Evolutionary conservation across 495 filamentous ascomycete genomes (phyloP).

Genomic region (Penicillium lagena): DNA sequence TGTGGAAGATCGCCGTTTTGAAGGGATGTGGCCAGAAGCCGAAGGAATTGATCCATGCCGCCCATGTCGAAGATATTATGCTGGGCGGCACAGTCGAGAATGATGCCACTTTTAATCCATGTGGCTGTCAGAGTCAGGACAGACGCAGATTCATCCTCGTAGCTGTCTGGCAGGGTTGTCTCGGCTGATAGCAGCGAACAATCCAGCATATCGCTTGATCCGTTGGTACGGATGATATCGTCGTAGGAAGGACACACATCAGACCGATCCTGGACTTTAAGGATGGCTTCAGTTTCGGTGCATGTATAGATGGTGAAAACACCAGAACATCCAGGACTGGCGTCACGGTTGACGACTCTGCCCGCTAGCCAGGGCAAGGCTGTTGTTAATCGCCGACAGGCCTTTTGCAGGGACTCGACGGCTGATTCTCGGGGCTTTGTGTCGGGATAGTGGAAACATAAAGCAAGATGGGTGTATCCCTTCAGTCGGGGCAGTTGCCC

Average conservation of each 20-base stretch:
- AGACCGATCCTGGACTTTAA: slow-evolving; percentile 20
- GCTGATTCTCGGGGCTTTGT: slow-evolving; percentile 6
- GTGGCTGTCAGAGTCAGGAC: slow-evolving; percentile 26
- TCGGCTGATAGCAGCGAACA: slow-evolving; percentile 12
- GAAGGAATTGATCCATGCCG: slow-evolving; percentile 27
- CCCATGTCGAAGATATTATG: slow-evolving; percentile 38
- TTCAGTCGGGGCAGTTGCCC: slow-evolving; percentile 36
- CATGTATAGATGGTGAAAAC: slow-evolving; percentile 14
- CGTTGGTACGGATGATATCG: slow-evolving; percentile 12
- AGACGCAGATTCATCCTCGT: slow-evolving; percentile 20
- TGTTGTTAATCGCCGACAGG: slow-evolving; percentile 14
- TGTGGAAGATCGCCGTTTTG: slow-evolving; percentile 12
- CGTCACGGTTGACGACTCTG: slow-evolving; percentile 20
- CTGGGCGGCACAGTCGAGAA: slow-evolving; percentile 25
- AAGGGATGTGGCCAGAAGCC: slow-evolving; percentile 25
- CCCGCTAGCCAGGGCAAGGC: slow-evolving; percentile 27
- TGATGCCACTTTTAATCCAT: slow-evolving; percentile 27
- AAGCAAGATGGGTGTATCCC: slow-evolving; percentile 29
- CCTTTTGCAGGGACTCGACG: slow-evolving; percentile 15
- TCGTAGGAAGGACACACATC: slow-evolving; percentile 13
- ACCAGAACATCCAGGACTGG: slow-evolving; percentile 16
- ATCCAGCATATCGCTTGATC: slow-evolving; percentile 23
- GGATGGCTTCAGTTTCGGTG: slow-evolving; percentile 1
- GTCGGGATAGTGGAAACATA: slow-evolving; percentile 18
- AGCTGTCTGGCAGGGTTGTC: slow-evolving; percentile 24